These are phyloP conservation scores for Thielaviopsis ethacetica DNA, from an alignment of 2,329 filamentous ascomycete species.

Conservation along the genomic window DNA sequence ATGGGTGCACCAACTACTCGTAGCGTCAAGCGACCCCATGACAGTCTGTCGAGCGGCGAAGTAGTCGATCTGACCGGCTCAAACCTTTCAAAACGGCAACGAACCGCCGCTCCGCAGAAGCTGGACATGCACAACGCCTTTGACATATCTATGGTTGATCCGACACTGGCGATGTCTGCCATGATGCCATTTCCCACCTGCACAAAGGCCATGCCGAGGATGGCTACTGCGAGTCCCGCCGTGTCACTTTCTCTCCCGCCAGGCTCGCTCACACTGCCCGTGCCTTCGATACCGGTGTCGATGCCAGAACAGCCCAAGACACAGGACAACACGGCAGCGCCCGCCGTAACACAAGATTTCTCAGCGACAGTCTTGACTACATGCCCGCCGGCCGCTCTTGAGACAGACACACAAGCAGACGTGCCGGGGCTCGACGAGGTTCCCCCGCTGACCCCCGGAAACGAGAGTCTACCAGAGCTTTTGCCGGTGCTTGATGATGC, in stretches of 20 bases:
- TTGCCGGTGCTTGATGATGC: not conserved
- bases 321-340: not conserved
- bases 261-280: not conserved
- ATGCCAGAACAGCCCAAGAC: not conserved
- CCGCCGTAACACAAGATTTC: not conserved
- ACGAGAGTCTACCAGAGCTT: not conserved
- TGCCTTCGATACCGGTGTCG: not conserved
- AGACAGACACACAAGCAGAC: not conserved
- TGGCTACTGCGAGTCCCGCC: not conserved
- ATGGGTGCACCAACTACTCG: not conserved
- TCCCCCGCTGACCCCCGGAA: not conserved
- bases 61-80: not conserved
- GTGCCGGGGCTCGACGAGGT: not conserved
- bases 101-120: not conserved
- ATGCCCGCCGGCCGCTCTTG: too few relatives aligned
- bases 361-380: not conserved
- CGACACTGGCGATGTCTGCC: not conserved
- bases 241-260: not conserved
- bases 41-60: not conserved
- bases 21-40: not conserved
- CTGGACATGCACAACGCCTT: not conserved
- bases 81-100: not conserved
- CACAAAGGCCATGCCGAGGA: not conserved
- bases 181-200: not conserved
- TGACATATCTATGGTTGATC: not conserved